Base-by-base conservation (phyloP, 1,284 basidiomycete genomes). In the Apiotrichum montevideense region DNA sequence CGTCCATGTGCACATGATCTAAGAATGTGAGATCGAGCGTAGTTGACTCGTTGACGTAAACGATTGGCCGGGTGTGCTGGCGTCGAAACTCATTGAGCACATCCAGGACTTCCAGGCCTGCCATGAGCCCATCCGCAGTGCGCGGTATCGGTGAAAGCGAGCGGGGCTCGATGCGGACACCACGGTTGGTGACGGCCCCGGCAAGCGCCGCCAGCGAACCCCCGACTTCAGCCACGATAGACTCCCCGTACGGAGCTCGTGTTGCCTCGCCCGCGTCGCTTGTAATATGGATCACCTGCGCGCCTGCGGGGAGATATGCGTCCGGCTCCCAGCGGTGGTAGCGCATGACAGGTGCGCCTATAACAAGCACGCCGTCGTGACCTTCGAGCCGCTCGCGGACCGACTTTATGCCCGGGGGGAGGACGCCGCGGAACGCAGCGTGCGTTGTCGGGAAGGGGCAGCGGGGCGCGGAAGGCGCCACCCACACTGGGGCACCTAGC, bases 261-360 rank as follows among this genome's bases (percentile, higher is more conserved):
- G 58, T 13, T 1, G 58, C 58, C 42, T 60, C 58, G n/a, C 41
- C n/a, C 3, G 52, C 7, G 33, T 56, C 55, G 37, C 41, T 46
- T 5, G 58, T 56, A 32, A 60, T 34, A 37, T 60, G 58, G 1
- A 60, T 43, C 13, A 54, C 55, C 8, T 56, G 45, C n/a, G 39
- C 7, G 7, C 15, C 29, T 10, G 21, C 9, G 9, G 35, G 11
- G 4, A 56, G 49, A 33, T 56, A 60, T 10, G 32, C 29, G 4
- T n/a, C 35, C 3, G 58, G 58, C 49, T 60, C 58, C 54, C 55
- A 60, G 13, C 49, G 48, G 42, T 60, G 58, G 41, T 60, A 60
- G 1, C 58, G 51, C 39, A 60, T 39, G 10, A 54, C 41, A 3
- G 58, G 58, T 0, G 58, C 58, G 3, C 58, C 58, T 7, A 56